phyloP scores from a whole-genome alignment of 805 yeast species.

The Lachancea cidri region DNA sequence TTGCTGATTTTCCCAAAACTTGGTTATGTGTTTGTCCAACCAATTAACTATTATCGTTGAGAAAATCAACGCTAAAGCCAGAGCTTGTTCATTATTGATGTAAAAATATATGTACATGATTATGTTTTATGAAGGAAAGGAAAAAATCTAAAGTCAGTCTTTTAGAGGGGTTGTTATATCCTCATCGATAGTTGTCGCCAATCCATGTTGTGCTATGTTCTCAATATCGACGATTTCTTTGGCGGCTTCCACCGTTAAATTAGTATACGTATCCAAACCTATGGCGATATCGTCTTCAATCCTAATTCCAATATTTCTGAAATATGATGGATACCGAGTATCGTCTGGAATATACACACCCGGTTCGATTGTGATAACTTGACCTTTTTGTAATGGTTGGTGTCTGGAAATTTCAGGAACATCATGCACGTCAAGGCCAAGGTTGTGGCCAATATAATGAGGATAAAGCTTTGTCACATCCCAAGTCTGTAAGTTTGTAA shows the following conservation, averaged over 20 bases:
- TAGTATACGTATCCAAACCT: conserved; percentile 52
- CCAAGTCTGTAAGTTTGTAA: conserved; percentile 44
- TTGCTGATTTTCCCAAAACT: no score
- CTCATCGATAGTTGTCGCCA: conserved; percentile 42
- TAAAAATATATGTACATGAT: conserved; percentile 7
- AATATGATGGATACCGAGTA: conserved; percentile 65
- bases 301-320: conserved; percentile 86
- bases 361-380: conserved; percentile 92
- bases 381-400: conserved; percentile 53
- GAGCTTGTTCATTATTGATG: no score
- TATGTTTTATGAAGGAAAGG: no score
- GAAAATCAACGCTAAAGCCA: no score
- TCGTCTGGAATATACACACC: conserved; percentile 86
- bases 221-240: conserved; percentile 86
- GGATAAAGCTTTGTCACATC: conserved; percentile 67
- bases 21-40: no score
- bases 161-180: conserved; percentile 36
- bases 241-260: conserved; percentile 74
- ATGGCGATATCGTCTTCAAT: conserved; percentile 91
- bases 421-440: conserved; percentile 91
- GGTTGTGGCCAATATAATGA: conserved; percentile 91
- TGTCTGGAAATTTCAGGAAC: conserved; percentile 59
- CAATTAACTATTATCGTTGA: no score
- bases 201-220: conserved; percentile 54
- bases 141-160: conserved; percentile 6